Base-by-base conservation (phyloP, 1,284 basidiomycete genomes). In the Tylopilus sp. region DNA sequence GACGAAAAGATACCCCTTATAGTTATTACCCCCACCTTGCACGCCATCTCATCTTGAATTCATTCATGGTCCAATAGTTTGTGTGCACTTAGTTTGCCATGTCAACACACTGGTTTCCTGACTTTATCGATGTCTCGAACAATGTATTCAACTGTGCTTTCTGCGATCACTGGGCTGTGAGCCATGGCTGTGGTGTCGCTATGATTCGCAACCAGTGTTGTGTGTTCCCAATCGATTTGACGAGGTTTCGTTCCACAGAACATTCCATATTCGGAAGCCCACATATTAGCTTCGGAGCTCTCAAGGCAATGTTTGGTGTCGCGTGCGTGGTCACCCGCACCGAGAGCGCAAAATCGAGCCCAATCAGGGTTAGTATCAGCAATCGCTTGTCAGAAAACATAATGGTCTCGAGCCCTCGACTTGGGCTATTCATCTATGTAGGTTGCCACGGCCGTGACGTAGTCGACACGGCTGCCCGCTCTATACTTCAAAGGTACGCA, bases 1-100 rank as follows among this genome's bases (percentile, higher is more conserved):
- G 57, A 58, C 45, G 50, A 66, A 45, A 43, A 36, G 63, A 69
- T 72, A 69, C 67, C 67, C 70, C 65, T 68, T 56, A 63, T 68
- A 60, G 55, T 54, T 56, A 69, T 70, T 69, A 70, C 69, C 69
- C 68, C 50, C 44, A 48, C 32, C 40, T 55, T 43, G 61, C 57
- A 57, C 45, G 58, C 47, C 45, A 45, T 54, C 41, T 48, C 20
- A 43, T 46, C 35, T 54, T 44, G 33, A 41, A 48, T 36, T 43
- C 53, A 55, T 52, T 42, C 31, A 53, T 45, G 67, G 53, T 69
- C 41, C 58, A 52, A 68, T 48, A 60, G 66, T 53, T 55, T 69
- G 56, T 70, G 65, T 58, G 57, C 64, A 58, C 63, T 64, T 63
- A 63, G 43, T 59, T 57, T 62, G 44, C 52, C 32, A 52, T 56